A percentile compares a stretch with the other conserved stretches of the same genome.
Conservation (phyloP, 1,284 basidiomycete species). For the Cerrena zonata region DNA sequence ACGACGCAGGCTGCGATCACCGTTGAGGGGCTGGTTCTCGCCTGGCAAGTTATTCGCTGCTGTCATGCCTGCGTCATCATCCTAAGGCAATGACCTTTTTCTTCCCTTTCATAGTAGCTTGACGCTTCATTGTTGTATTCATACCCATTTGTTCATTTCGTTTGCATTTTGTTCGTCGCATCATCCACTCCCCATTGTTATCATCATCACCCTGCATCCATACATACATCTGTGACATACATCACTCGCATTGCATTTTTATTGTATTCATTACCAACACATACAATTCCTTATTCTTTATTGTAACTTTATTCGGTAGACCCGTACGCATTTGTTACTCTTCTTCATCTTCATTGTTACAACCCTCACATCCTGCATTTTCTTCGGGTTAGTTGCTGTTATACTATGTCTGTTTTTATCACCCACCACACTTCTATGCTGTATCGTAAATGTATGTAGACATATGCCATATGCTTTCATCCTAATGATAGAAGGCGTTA, state of each 20-base stretch:
- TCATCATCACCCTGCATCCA: slow-evolving; percentile 12
- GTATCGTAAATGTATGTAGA: too few species aligned
- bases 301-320: slow-evolving; percentile 32
- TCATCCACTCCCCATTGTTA: slow-evolving; percentile 11
- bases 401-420: slow-evolving; percentile 2
- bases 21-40: slow-evolving; percentile 55
- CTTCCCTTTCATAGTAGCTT: too few species aligned
- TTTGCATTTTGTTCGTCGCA: slow-evolving; percentile 11
- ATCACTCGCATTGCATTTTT: slow-evolving; percentile 8
- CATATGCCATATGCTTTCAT: too few species aligned
- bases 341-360: neutral
- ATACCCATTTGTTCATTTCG: slow-evolving; percentile 13
- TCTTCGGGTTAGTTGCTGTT: neutral
- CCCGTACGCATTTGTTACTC: slow-evolving; percentile 24
- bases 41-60: slow-evolving; percentile 48
- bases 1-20: slow-evolving; percentile 40
- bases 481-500: too few species aligned
- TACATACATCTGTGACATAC: slow-evolving; percentile 7
- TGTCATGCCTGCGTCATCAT: slow-evolving; percentile 33
- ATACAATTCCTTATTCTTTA: slow-evolving; percentile 10
- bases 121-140: neutral
- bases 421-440: too few species aligned
- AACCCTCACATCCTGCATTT: neutral
- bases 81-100: slow-evolving; percentile 5
- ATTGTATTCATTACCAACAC: slow-evolving; percentile 15